phyloP scores from a whole-genome alignment of 768 basidiomycete genomes.

The Kwoniella dejecticola region DNA sequence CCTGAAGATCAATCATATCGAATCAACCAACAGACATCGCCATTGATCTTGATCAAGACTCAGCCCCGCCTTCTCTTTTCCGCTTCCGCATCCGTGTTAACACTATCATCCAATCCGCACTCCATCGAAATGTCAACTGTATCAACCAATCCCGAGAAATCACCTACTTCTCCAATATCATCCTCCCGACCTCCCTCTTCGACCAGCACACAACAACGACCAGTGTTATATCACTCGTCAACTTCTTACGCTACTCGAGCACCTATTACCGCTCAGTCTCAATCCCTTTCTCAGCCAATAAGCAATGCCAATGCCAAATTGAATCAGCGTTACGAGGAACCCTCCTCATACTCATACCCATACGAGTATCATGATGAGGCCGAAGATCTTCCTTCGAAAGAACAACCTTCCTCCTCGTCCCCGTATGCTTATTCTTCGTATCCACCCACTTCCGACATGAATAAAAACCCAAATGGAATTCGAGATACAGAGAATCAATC shows the following conservation, averaged over 20 bases:
- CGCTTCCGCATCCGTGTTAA: no score
- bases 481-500: background rate
- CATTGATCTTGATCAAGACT: no score
- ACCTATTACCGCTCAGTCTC: background rate
- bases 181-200: background rate
- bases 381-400: constrained; percentile 1
- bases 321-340: background rate
- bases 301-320: background rate
- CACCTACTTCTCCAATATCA: no score
- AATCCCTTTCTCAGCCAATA: background rate
- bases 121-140: background rate
- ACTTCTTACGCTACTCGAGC: constrained; percentile 18
- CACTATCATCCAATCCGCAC: no score
- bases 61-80: no score
- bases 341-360: background rate
- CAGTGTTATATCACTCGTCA: constrained; percentile 30
- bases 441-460: background rate
- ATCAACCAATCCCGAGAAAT: background rate
- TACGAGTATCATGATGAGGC: background rate
- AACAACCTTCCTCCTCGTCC: no score
- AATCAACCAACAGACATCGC: no score
- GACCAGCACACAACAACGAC: constrained; percentile 23
- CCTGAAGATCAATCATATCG: no score
- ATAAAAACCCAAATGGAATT: background rate
- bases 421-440: background rate